Base-by-base conservation (phyloP, 768 basidiomycete genomes). In the Xerocomellus amylosporus region DNA sequence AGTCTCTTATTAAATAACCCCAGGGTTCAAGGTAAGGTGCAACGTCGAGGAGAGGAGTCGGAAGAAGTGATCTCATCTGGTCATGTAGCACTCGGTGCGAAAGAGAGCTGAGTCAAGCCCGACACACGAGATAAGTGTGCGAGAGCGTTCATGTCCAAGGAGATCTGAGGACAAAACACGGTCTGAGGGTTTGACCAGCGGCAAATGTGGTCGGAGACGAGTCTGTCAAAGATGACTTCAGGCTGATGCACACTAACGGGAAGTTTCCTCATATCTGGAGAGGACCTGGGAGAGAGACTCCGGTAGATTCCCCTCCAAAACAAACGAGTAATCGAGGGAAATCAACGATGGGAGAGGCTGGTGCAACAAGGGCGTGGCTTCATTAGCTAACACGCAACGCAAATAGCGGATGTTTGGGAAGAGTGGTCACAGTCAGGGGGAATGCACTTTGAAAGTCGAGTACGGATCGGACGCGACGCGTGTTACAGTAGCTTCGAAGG, bases 391-490 rank as follows among this genome's bases (percentile, higher is more conserved):
- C 17, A 39, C 6, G 20, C 37, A 46, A 14, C 44, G 44, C 37
- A 46, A 26, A 28, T 39, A 31, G 3, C 51, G 44, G 38, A 53
- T 38, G 20, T 46, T 53, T 8, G 51, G 51, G 22, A 53, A 53
- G 41, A 49, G 46, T 4, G 43, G n/a, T 15, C 46, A 36, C 46
- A 39, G 17, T 56, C 55, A 3, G 31, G 40, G n/a, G 49, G 22
- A 50, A 50, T 17, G 49, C 40, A 9, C 49, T 42, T 17, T 30
- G 46, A 54, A 54, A 38, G 28, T 54, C 46, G 12, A 40, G 38
- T 12, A 56, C 19, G 13, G 55, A 53, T 12, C 55, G 46, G 14
- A 56, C 40, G 30, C 55, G 55, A 30, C 45, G 45, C 5, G 55
- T 40, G 20, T n/a, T n/a, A n/a, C n/a, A n/a, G n/a, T 53, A 56